These are phyloP conservation scores for Monilinia polystroma DNA, from an alignment of 2,329 filamentous ascomycete species.

Conservation along the genomic window DNA sequence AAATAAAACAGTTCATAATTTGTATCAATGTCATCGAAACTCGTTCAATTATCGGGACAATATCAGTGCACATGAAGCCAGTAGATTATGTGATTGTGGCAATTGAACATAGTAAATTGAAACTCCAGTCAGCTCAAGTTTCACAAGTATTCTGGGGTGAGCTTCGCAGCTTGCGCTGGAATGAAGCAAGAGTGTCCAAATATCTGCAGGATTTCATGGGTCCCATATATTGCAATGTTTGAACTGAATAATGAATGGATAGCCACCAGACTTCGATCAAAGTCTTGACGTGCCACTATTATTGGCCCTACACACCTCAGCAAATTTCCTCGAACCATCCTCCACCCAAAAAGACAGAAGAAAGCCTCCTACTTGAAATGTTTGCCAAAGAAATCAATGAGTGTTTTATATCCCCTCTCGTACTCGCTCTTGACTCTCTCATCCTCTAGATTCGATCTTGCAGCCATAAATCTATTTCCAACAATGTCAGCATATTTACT, in stretches of 20 bases:
- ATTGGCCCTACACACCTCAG: slow-evolving; percentile 14
- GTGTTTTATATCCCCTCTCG: slow-evolving; percentile 49
- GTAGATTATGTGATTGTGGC: neutral
- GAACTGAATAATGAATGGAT: neutral
- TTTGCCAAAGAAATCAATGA: slow-evolving; percentile 47
- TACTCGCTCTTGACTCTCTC: slow-evolving; percentile 49
- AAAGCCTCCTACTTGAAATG: slow-evolving; percentile 37
- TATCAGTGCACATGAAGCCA: neutral
- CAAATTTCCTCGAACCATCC: neutral
- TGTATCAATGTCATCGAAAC: neutral
- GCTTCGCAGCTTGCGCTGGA: neutral
- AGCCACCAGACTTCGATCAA: neutral
- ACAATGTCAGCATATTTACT: neutral
- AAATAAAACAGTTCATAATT: neutral
- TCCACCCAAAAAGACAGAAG: neutral
- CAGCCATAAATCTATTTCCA: slow-evolving; percentile 51
- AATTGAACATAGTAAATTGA: neutral
- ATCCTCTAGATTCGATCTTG: slow-evolving; percentile 49
- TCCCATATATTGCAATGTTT: neutral
- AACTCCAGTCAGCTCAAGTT: neutral
- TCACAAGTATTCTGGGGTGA: neutral
- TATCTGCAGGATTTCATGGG: no score
- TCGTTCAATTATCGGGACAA: neutral
- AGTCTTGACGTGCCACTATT: slow-evolving; percentile 5
- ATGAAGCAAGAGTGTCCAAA: neutral